Base-by-base conservation (phyloP, 2,329 filamentous ascomycete species). In the Arachnomyces sp. region DNA sequence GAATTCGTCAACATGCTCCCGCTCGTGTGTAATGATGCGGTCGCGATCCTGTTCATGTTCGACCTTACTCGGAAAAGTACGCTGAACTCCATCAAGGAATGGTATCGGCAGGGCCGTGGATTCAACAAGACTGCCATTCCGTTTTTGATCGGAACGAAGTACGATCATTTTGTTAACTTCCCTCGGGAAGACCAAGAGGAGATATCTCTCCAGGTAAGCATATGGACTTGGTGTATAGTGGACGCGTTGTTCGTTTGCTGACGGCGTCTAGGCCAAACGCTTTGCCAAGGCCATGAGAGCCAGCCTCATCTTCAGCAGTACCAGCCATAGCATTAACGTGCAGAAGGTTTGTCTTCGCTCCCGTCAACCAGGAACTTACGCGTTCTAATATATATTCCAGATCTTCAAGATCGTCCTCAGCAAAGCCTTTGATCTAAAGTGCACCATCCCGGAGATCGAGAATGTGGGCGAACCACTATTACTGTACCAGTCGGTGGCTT, bases 111-210 rank as follows among this genome's bases (percentile, higher is more conserved):
- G 66, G 92, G 92, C 35, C 78, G 92, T 49, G 92, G 92, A 16
- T 98, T 98, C 74, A 98, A 98, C 74, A 98, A 98, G 74, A 98
- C 92, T 11, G 92, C 92, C n/a, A 98, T 98, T 51, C 92, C 92
- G 0, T 94, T 98, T 57, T 67, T 98, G 16, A 86, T 98, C 13
- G 92, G 92, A 44, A 98, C 92, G 28, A 98, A 98, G 65, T 98
- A 96, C 63, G 92, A 98, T 57, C 92, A 96, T 60, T 98, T 98
- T 68, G 90, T 98, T 65, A 98, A 96, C 67, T 95, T 98, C 57
- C 89, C 92, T 0, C 77, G 85, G 31, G 90, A 96, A 60, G 92
- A 98, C 59, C 92, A 98, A 62, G 92, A 98, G 63, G 92, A 98
- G 66, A 98, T 98, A 47, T 94, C 88, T 11, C 89, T 92, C 57